These are phyloP conservation scores for Colletotrichum godetiae DNA, from an alignment of 2,329 filamentous ascomycete genomes.

Conservation along the genomic window DNA sequence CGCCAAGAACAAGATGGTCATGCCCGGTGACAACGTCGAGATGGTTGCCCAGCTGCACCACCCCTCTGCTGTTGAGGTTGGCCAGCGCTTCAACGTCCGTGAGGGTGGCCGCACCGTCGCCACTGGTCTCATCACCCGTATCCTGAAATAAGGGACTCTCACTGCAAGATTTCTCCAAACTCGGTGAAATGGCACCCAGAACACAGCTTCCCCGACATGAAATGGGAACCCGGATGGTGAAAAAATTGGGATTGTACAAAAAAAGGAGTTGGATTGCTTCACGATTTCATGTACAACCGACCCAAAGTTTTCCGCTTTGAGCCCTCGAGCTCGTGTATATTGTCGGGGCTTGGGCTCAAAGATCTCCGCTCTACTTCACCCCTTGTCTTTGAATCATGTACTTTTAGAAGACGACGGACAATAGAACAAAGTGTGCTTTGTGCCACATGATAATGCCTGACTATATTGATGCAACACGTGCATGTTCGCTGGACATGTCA, in stretches of 20 bases:
- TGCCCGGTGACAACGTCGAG: slow-evolving; percentile 99
- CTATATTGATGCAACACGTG: background rate
- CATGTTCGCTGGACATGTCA: background rate
- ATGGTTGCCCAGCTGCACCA: slow-evolving; percentile 90
- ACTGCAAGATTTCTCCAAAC: background rate
- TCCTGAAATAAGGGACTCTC: slow-evolving; percentile 64
- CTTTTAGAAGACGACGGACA: slow-evolving; percentile 44
- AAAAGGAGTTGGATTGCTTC: slow-evolving; percentile 36
- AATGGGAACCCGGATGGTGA: slow-evolving; percentile 16
- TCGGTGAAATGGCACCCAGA: slow-evolving; percentile 31
- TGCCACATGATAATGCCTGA: slow-evolving; percentile 5
- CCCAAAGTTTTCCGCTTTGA: slow-evolving; percentile 35
- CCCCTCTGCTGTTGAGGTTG: slow-evolving; percentile 88
- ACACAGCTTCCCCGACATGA: slow-evolving; percentile 4
- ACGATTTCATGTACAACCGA: slow-evolving; percentile 41
- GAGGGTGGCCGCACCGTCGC: slow-evolving; percentile 94
- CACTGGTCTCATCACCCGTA: slow-evolving; percentile 83
- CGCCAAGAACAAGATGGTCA: slow-evolving; percentile 81
- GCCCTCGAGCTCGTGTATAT: slow-evolving; percentile 50
- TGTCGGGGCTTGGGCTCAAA: slow-evolving; percentile 45
- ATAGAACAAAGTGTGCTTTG: slow-evolving; percentile 27
- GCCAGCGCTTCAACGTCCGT: slow-evolving; percentile 97
- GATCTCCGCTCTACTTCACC: slow-evolving; percentile 56
- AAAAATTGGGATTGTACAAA: slow-evolving; percentile 34
- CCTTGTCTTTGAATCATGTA: slow-evolving; percentile 50